Evolutionary conservation across 345 rosid species (phyloP).

Genomic region (Salix viminalis): DNA sequence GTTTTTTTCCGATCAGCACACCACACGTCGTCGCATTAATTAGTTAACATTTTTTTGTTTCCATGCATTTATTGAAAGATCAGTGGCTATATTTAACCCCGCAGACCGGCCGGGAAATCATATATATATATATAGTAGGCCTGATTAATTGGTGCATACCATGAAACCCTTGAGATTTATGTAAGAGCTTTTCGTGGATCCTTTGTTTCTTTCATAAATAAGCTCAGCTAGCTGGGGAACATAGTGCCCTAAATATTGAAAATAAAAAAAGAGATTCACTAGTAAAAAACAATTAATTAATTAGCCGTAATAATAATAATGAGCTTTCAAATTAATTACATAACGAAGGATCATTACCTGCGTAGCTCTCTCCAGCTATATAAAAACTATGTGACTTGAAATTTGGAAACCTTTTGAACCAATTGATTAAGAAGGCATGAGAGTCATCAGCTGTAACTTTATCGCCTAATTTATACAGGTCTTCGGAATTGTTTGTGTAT

Average conservation of each 20-base stretch:
- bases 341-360: conserved; percentile 36
- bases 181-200: conserved; percentile 21
- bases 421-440: conserved; percentile 47
- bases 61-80: too few relatives aligned
- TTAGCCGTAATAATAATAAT: too few relatives aligned
- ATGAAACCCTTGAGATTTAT: conserved; percentile 79
- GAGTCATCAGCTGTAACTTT: conserved; percentile 52
- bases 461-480: conserved; percentile 49
- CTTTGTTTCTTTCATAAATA: conserved; percentile 52
- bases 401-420: conserved; percentile 66
- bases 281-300: too few relatives aligned
- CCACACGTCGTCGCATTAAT: background rate
- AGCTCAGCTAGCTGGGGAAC: conserved; percentile 78
- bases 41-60: background rate
- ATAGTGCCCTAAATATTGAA: conserved; percentile 49
- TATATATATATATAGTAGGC: too few relatives aligned
- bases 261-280: too few relatives aligned
- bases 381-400: conserved; percentile 61
- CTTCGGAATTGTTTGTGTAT: conserved; percentile 53
- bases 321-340: too few relatives aligned
- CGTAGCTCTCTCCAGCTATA: conserved; percentile 78
- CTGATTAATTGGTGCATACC: conserved; percentile 22
- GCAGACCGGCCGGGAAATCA: too few relatives aligned
- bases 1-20: too few relatives aligned
- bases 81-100: too few relatives aligned